Evolutionary conservation across 164 flowering plant genomes (phyloP).

Genomic region (Magnolia sinica): DNA sequence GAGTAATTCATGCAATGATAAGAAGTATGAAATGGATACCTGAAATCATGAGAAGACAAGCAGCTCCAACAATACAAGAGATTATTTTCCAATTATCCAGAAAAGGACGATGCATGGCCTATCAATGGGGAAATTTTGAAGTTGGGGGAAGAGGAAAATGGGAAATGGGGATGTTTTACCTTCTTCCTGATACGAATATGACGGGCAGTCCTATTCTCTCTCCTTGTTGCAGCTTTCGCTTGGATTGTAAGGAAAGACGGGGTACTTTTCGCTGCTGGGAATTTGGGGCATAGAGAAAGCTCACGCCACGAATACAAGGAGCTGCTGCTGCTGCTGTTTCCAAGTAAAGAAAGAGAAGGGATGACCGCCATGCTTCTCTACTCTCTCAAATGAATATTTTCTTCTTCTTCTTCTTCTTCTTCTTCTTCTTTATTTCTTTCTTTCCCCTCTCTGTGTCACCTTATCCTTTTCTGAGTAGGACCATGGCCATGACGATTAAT

Average conservation of each 20-base stretch:
- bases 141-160: neutral
- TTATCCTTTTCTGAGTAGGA: neutral
- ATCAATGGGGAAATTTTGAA: neutral
- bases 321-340: conserved; percentile 15
- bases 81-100: neutral
- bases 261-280: neutral
- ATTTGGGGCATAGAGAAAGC: conserved; percentile 13
- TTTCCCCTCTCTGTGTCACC: neutral
- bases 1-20: neutral
- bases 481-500: neutral
- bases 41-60: too few relatives aligned
- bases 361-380: conserved; percentile 7
- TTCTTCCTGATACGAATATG: conserved; percentile 80
- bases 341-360: conserved; percentile 19
- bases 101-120: too few relatives aligned
- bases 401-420: neutral
- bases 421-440: neutral
- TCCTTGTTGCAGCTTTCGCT: conserved; percentile 50
- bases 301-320: conserved; percentile 14
- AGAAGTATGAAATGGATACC: too few relatives aligned
- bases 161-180: conserved; percentile 27
- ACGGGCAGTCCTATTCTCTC: conserved; percentile 65
- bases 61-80: too few relatives aligned
- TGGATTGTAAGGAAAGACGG: conserved; percentile 19
- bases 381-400: neutral